These are phyloP conservation scores for Phalaenopsis aphrodite DNA, from an alignment of 106 monocot genomes.

Conservation along the genomic window DNA sequence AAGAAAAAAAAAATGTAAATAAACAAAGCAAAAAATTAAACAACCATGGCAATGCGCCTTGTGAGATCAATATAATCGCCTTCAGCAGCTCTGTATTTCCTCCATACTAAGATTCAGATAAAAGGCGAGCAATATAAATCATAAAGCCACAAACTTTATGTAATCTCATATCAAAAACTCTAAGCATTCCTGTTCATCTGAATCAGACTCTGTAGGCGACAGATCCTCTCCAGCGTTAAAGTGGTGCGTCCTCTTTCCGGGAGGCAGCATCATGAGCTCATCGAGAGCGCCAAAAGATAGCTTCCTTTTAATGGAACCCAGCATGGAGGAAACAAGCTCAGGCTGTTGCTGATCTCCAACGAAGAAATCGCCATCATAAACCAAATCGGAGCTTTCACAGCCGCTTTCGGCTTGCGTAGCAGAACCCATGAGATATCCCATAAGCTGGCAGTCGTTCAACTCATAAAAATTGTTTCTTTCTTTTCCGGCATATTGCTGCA, in stretches of 20 bases:
- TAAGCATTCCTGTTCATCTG: background rate
- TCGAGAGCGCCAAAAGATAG: slow-evolving; percentile 30
- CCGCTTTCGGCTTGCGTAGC: background rate
- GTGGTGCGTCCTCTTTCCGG: background rate
- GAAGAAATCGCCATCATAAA: background rate
- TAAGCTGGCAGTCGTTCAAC: slow-evolving; percentile 7
- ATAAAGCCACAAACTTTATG: background rate
- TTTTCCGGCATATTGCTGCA: background rate
- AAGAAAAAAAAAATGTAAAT: no score
- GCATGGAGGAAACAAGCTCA: slow-evolving; percentile 1
- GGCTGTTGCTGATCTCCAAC: background rate
- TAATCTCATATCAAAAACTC: background rate
- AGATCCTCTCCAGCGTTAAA: background rate
- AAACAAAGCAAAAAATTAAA: background rate
- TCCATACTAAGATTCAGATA: background rate
- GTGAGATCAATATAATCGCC: background rate
- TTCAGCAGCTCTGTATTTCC: background rate
- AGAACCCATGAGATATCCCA: slow-evolving; percentile 2
- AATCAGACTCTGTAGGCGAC: slow-evolving; percentile 3
- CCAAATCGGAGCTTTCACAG: background rate
- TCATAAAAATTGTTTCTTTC: background rate
- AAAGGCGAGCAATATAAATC: background rate
- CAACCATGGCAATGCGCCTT: background rate
- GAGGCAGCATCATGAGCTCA: slow-evolving; percentile 20
- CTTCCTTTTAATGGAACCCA: slow-evolving; percentile 26